Evolutionary conservation across 2,329 filamentous ascomycete genomes (phyloP).

Genomic region (Drechslerella coelobrocha): DNA sequence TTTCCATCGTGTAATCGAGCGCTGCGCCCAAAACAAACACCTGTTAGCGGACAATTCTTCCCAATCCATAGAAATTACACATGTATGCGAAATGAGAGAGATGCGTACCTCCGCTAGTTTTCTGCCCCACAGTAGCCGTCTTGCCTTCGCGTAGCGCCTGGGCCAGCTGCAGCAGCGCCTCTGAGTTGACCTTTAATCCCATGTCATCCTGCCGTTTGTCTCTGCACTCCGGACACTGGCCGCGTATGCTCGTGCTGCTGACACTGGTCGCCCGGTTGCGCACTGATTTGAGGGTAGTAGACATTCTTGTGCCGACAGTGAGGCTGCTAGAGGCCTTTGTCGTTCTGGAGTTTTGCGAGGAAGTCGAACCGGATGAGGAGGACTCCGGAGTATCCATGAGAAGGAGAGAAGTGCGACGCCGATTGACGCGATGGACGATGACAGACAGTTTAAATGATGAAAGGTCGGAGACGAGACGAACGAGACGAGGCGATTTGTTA

Average conservation of each 20-base stretch:
- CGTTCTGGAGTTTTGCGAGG: slow-evolving; percentile 38
- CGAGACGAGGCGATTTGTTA: too few relatives aligned
- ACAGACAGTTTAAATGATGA: background rate
- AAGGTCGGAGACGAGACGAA: background rate
- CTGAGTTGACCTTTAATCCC: slow-evolving; percentile 40
- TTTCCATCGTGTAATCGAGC: slow-evolving; percentile 37
- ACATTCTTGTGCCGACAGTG: slow-evolving; percentile 28
- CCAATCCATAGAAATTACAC: slow-evolving; percentile 4
- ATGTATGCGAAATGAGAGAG: background rate
- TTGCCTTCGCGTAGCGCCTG: slow-evolving; percentile 25
- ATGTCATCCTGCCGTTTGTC: slow-evolving; percentile 49
- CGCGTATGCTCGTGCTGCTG: slow-evolving; percentile 45
- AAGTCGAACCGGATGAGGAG: slow-evolving; percentile 32
- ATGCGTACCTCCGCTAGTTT: slow-evolving; percentile 23
- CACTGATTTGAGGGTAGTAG: background rate
- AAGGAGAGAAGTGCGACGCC: background rate
- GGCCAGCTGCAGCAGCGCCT: slow-evolving; percentile 25
- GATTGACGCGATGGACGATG: background rate
- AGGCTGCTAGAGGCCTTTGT: slow-evolving; percentile 44
- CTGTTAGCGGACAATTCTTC: background rate
- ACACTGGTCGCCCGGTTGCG: slow-evolving; percentile 33
- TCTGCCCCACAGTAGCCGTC: slow-evolving; percentile 17
- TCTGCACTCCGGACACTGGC: slow-evolving; percentile 41
- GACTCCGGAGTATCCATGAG: slow-evolving; percentile 46
- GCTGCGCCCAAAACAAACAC: slow-evolving; percentile 16